phyloP scores from a whole-genome alignment of 2,329 filamentous ascomycete genomes.

The Aureobasidium melanogenum region DNA sequence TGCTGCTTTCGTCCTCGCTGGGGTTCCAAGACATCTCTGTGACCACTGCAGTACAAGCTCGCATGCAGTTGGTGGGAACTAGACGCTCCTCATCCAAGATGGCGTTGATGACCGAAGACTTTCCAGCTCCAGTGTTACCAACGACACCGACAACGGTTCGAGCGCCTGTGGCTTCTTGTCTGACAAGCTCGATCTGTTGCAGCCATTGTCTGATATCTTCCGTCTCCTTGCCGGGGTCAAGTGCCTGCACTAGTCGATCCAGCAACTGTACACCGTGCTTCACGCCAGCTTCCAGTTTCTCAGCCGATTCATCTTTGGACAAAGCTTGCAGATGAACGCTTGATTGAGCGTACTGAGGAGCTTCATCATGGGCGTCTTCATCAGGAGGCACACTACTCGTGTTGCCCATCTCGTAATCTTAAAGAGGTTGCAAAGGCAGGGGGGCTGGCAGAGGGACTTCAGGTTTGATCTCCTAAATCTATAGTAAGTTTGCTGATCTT shows the following conservation, averaged over 20 bases:
- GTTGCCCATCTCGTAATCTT: not conserved
- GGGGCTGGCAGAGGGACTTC: not conserved
- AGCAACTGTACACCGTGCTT: constrained; percentile 30
- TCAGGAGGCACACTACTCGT: not conserved
- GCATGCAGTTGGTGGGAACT: constrained; percentile 49
- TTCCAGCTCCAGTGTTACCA: constrained; percentile 54
- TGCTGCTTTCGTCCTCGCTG: constrained; percentile 27
- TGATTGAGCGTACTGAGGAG: not conserved
- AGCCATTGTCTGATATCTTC: constrained; percentile 33
- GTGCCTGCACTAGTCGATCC: constrained; percentile 23
- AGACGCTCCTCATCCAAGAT: constrained; percentile 53
- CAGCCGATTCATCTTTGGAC: constrained; percentile 23
- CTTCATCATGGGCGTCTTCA: not conserved
- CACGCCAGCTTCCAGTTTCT: constrained; percentile 33
- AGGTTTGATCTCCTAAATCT: not conserved
- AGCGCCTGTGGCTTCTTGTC: constrained; percentile 31
- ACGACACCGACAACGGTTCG: constrained; percentile 49
- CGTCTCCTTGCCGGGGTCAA: constrained; percentile 21
- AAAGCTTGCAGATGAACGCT: constrained; percentile 23
- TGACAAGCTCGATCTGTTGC: constrained; percentile 33
- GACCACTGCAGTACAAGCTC: constrained; percentile 53
- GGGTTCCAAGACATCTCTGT: constrained; percentile 53
- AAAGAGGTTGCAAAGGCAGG: not conserved
- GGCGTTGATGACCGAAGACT: constrained; percentile 55
- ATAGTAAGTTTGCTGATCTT: not conserved